Evolutionary conservation across 31 red algal species (phyloP), one percentile per base, ranked within the genome.

Genomic region (Endocladia muricata): DNA sequence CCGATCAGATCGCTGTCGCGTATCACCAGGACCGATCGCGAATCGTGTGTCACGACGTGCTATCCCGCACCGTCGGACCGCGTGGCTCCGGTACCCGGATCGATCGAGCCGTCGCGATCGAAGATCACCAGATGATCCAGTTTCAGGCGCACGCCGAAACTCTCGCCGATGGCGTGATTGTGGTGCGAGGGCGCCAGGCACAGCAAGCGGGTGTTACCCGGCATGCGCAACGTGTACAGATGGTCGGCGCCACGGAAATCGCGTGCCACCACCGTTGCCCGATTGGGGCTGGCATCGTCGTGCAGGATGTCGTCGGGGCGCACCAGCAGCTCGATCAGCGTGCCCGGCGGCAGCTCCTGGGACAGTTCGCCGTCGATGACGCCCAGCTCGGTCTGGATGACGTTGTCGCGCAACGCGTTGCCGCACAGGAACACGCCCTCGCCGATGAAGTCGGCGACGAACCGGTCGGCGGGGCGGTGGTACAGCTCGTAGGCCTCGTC

Each of bases 391-490:
- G 47, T 52, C 47, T 15, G 13, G 13, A 52, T 15, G 13, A 15
- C 47, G 47, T 52, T 13, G 47, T n/a, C n/a, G 47, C 47, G 13
- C 47, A 52, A 15, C 47, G n/a, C 47, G 47, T n/a, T 52, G 47
- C 47, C 47, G n/a, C 47, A 52, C 47, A 52, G 13, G 13, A 52
- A 52, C 11, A 52, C 47, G 47, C 47, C 47, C 47, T 52, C 47
- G 2, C 80, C 80, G 41, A 84, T 82, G 26, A 84, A 84, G 42
- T 75, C 58, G 41, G 74, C 74, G 4, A 84, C 80, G 58, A 84
- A 84, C 39, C 41, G 69, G 22, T 68, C 51, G 41, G 42, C 77
- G 28, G 80, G 80, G 30, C 21, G 4, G 21, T 84, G 70, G 37
- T 84, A 84, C 3, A 84, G n/a, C 39, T 84, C 51, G 3, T 63